Base-by-base conservation (phyloP, 805 yeast species). In the Cephaloascus fragrans region DNA sequence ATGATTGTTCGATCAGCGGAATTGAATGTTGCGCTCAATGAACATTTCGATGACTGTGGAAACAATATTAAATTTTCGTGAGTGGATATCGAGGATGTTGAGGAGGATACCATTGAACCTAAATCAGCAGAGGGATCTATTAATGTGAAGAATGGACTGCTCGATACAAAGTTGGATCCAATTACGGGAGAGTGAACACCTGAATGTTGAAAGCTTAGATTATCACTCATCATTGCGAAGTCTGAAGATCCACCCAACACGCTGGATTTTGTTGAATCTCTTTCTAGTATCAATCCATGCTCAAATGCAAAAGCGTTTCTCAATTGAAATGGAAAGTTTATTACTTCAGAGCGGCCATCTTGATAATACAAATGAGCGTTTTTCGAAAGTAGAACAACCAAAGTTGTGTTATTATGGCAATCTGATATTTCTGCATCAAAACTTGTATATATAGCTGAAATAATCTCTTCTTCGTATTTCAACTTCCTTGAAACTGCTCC, bases 81-180 rank as follows among this genome's bases (percentile, higher is more conserved):
- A 2, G 73, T 55, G 0, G 83, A 68, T 20, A 84, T 73, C 2
- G 77, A 72, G 0, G 86, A 73, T 0, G 83, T 78, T 2, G 88
- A 77, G 0, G 87, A 76, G 0, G 90, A 77, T 1, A 78, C 76
- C 3, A 87, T 72, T 3, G 76, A 62, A 2, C 95, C 87, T 41
- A 84, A 68, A 3, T 85, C 93, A 2, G 76, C 73, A 43, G 82
- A 60, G 1, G 95, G 90, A 52, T 85, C 94, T 1, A 78, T 68
- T 42, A 87, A 53, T 0, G 94, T 77, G 39, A 86, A 64, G 47
- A 84, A 82, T 38, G 62, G 12, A 12, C 28, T 23, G 12, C 12
- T 6, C 12, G 28, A 12, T 8, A 12, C 28, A 8, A 12, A 23
- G 12, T 8, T 23, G 12, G 6, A 8, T 6, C 12, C 12, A 8